Conservation (phyloP, 1,284 basidiomycete species). For the Trametes hirsuta region DNA sequence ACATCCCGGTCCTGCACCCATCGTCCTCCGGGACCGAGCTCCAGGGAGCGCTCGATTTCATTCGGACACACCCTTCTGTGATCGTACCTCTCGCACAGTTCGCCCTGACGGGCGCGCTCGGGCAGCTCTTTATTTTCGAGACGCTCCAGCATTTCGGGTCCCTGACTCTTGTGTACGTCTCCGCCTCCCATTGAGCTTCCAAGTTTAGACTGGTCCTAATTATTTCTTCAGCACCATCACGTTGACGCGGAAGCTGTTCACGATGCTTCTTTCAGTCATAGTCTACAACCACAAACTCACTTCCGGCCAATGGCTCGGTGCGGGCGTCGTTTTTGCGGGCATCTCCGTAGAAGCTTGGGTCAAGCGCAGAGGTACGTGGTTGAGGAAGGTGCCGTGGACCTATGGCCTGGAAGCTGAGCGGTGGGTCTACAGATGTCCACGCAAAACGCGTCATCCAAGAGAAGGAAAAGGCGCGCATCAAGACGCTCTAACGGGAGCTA, state of each 20-base stretch:
- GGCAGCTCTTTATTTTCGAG: conserved; percentile 98
- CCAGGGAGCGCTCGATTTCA: conserved; percentile 72
- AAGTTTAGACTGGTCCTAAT: conserved; percentile 1
- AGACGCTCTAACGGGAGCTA: conserved; percentile 55
- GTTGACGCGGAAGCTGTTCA: conserved; percentile 97
- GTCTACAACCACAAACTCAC: conserved; percentile 91
- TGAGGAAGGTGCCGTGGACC: not conserved
- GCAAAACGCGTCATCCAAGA: conserved; percentile 78
- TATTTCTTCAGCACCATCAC: conserved; percentile 75
- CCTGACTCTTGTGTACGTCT: conserved; percentile 85
- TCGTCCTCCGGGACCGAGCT: conserved; percentile 64
- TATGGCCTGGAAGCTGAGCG: conserved; percentile 2
- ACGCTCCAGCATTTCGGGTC: conserved; percentile 96
- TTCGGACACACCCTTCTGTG: conserved; percentile 81
- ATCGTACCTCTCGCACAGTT: conserved; percentile 82
- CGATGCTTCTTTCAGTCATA: conserved; percentile 94
- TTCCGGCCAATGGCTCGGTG: conserved; percentile 85
- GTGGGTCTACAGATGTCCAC: conserved; percentile 61
- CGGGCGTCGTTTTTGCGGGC: conserved; percentile 89
- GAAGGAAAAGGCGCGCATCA: conserved; percentile 81
- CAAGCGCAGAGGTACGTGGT: conserved; percentile 73
- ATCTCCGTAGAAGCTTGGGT: conserved; percentile 93
- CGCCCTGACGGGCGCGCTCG: conserved; percentile 89
- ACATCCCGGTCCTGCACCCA: conserved; percentile 78
- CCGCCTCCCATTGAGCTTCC: not conserved